Percentiles rank a stretch among this genome's conserved stretches.
These are phyloP conservation scores for Hanseniaspora singularis DNA, from an alignment of 805 yeast species.

Conservation along the genomic window DNA sequence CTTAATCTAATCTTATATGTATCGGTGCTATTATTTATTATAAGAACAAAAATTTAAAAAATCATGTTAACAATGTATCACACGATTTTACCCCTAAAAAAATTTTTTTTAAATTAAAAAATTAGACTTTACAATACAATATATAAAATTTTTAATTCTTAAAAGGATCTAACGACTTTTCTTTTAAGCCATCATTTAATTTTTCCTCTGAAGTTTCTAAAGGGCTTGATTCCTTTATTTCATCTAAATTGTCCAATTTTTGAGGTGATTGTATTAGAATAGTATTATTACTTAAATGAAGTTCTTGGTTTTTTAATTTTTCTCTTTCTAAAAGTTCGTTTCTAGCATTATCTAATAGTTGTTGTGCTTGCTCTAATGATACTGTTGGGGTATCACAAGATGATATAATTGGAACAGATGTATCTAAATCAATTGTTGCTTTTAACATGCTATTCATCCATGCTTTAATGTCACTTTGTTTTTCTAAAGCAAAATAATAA, in stretches of 20 bases:
- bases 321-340: conserved; percentile 39
- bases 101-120: no score
- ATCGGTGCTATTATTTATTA: no score
- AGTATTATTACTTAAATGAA: conserved; percentile 23
- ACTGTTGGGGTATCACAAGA: conserved; percentile 95
- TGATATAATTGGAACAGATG: conserved; percentile 77
- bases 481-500: conserved; percentile 91
- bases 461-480: conserved; percentile 77
- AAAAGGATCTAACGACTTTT: conserved; percentile 4
- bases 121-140: no score
- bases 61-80: no score
- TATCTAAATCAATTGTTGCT: conserved; percentile 93
- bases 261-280: conserved; percentile 5
- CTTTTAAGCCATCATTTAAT: neutral
- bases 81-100: no score
- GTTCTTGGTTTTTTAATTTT: neutral
- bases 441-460: conserved; percentile 95
- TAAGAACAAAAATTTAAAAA: no score
- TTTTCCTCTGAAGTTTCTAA: no score
- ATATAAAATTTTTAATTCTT: neutral
- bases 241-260: no score
- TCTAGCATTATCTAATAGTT: conserved; percentile 66
- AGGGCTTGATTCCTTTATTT: no score
- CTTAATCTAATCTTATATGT: no score
- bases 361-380: conserved; percentile 76